Base-by-base conservation (phyloP, 192 early-diverging fungal genomes). In the Ambispora gerdemannii region DNA sequence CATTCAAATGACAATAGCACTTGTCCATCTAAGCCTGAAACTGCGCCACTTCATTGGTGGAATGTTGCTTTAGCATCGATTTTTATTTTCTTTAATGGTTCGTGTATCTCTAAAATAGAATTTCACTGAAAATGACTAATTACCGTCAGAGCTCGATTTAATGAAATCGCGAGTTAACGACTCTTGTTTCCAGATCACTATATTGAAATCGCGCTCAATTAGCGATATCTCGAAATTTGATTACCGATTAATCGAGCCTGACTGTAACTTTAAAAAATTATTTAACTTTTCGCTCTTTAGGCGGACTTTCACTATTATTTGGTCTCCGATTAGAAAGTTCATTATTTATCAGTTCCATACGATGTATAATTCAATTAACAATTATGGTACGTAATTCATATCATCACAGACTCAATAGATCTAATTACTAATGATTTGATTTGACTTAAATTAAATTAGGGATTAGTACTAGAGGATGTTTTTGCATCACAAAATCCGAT, bases 321-420 rank as follows among this genome's bases (percentile, higher is more conserved):
- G 86, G 89, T 0, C 81, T 93, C 22, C 83, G 86, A 2, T 69
- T 95, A 4, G 86, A 86, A 72, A 74, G 55, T n/a, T 85, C 84
- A 2, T 72, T 95, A 8, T 75, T 91, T 13, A 76, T 94, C 4
- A 80, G 90, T 4, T 81, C 91, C 0, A 60, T 87, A 56, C 85
- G 92, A 22, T 92, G 90, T 71, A 73, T 93, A 27, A 79, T 89
- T 20, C 93, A 95, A 70, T 80, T 95, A 35, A 87, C 88, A 1
- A 59, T 90, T 22, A 87, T 95, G 80, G 88, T 88, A 80, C 63
- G 67, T 6, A 51, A 25, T 8, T 31, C 75, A 25, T 51, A 75
- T 30, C 30, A 2, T 33, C 32, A 2, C 28, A 25, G 0, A 55
- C n/a, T 60, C 38, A 24, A n/a, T 33, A n/a, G 24, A 31, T 7